Percentiles rank a stretch among this genome's conserved stretches.
These are phyloP conservation scores for Podospora bellae-mahoneyi DNA, from an alignment of 495 filamentous ascomycete species.

Conservation along the genomic window DNA sequence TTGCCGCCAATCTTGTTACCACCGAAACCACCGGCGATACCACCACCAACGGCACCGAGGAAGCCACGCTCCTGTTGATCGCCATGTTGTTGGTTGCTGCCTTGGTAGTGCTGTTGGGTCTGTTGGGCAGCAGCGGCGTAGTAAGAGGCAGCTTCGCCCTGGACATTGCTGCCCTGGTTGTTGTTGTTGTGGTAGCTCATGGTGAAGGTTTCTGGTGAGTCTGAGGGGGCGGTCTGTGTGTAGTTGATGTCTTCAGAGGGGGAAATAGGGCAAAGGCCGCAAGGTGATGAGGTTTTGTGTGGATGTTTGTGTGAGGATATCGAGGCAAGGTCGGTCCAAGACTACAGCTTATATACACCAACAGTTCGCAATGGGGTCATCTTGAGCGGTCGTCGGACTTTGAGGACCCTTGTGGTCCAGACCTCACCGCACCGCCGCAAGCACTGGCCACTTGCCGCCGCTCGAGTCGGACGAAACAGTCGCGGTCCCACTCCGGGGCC, in stretches of 20 bases:
- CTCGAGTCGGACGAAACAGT: neutral
- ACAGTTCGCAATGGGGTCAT: neutral
- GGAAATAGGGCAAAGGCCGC: neutral
- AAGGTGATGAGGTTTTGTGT: neutral
- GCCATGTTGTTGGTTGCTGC: conserved; percentile 17
- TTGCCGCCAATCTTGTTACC: conserved; percentile 37
- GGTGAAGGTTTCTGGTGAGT: neutral
- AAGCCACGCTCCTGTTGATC: conserved; percentile 34
- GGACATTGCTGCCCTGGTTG: conserved; percentile 15
- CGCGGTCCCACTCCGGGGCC: conserved; percentile 7
- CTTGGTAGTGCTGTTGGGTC: conserved; percentile 19
- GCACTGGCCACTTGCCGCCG: conserved; percentile 1
- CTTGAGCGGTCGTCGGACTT: neutral
- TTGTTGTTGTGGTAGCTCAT: conserved; percentile 16
- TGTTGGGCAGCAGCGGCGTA: conserved; percentile 18
- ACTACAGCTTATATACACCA: neutral
- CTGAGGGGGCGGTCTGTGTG: neutral
- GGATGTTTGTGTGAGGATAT: neutral
- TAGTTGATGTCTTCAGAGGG: neutral
- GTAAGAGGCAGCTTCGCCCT: conserved; percentile 26
- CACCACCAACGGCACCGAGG: conserved; percentile 35
- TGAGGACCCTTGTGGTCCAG: conserved; percentile 1
- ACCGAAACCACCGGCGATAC: conserved; percentile 34
- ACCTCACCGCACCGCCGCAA: neutral
- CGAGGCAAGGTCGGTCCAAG: neutral